Evolutionary conservation across 1,284 basidiomycete genomes (phyloP).

Genomic region (Rhodotorula glutinis): DNA sequence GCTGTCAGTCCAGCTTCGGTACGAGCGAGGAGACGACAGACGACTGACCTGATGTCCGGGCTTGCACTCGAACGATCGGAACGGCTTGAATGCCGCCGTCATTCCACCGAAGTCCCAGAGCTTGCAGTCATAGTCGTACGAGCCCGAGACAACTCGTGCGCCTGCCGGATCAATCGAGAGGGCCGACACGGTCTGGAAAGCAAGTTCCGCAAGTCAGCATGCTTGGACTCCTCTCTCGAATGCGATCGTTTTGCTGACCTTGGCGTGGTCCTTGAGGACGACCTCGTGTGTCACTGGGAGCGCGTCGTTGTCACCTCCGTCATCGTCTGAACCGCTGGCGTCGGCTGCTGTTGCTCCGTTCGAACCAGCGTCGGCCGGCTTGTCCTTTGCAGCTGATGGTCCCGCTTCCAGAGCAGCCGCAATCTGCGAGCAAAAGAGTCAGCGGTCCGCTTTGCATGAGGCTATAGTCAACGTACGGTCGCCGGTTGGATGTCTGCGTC

Average conservation of each 20-base stretch:
- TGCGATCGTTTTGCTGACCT: too few species aligned
- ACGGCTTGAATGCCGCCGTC: conserved; percentile 75
- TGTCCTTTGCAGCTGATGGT: neutral
- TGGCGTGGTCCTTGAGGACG: conserved; percentile 85
- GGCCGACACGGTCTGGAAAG: conserved; percentile 73
- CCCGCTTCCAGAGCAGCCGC: neutral
- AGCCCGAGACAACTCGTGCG: conserved; percentile 83
- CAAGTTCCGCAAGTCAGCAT: neutral
- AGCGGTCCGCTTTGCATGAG: too few species aligned
- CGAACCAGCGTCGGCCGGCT: neutral
- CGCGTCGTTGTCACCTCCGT: conserved; percentile 34
- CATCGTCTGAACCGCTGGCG: neutral
- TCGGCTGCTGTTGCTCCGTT: neutral
- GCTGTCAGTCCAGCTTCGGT: neutral
- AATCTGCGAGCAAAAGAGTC: too few species aligned
- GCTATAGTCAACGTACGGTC: neutral
- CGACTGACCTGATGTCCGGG: conserved; percentile 82
- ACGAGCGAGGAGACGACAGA: neutral
- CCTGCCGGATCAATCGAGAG: conserved; percentile 88
- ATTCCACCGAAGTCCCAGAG: conserved; percentile 99
- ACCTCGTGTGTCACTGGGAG: conserved; percentile 67
- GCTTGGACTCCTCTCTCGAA: too few species aligned
- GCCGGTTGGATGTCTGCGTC: neutral
- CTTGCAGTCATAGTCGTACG: conserved; percentile 95
- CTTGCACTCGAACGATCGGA: conserved; percentile 91